phyloP scores from a whole-genome alignment of 2,329 filamentous ascomycete species.

The Fusarium solani-melongenae region DNA sequence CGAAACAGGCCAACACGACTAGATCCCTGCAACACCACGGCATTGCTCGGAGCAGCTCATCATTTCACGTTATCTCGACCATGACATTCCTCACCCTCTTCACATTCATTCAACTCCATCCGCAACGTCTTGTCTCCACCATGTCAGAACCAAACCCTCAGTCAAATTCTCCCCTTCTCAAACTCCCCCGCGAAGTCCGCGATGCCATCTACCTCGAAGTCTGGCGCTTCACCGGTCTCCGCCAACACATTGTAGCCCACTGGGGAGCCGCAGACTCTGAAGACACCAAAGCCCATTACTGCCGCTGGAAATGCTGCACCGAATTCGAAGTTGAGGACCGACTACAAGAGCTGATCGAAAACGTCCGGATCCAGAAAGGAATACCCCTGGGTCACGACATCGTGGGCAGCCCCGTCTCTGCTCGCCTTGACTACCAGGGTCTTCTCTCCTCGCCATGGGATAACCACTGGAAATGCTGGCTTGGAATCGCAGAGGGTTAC shows the following conservation, averaged over 20 bases:
- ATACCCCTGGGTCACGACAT: neutral
- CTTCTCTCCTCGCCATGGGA: neutral
- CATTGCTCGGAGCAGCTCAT: neutral
- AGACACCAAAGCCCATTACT: conserved; percentile 9
- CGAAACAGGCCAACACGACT: neutral
- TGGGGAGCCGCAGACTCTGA: neutral
- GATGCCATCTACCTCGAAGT: conserved; percentile 25
- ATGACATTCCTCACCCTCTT: neutral
- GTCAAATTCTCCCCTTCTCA: conserved; percentile 4
- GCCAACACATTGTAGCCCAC: conserved; percentile 26
- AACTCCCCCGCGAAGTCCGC: conserved; percentile 21
- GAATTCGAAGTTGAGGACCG: conserved; percentile 7
- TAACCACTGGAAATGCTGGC: conserved; percentile 1
- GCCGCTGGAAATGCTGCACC: conserved; percentile 20
- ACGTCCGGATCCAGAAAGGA: neutral
- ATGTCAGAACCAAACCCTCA: conserved; percentile 2
- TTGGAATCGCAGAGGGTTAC: neutral
- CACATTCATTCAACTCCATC: neutral
- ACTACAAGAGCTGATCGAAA: neutral
- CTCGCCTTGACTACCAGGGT: neutral
- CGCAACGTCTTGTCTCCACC: neutral
- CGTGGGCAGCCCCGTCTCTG: fast-evolving
- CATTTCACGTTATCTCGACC: neutral
- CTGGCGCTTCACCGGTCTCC: conserved; percentile 17
- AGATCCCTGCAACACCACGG: neutral